These are phyloP conservation scores for Suhomyces atakaporum DNA, from an alignment of 1,139 yeast species.

Conservation along the genomic window DNA sequence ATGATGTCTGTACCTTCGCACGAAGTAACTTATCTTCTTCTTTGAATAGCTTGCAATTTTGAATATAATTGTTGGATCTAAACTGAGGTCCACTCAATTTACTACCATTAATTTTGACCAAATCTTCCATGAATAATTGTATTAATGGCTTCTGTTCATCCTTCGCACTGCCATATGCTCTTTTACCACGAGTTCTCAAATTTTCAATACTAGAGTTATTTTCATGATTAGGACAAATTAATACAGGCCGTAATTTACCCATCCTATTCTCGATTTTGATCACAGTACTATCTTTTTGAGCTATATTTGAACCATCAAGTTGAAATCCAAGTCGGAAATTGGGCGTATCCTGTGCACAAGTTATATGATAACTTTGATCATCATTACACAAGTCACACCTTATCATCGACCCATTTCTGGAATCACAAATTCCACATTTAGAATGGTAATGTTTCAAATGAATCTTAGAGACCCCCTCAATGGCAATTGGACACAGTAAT, in stretches of 20 bases:
- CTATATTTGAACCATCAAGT: conserved; percentile 22
- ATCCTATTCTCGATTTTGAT: conserved; percentile 29
- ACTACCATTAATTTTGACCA: conserved; percentile 23
- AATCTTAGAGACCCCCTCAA: conserved; percentile 34
- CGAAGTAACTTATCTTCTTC: conserved; percentile 14
- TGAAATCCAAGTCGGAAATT: conserved; percentile 50
- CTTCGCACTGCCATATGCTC: conserved; percentile 25
- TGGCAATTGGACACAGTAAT: conserved; percentile 22
- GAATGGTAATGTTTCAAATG: conserved; percentile 26
- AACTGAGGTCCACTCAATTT: conserved; percentile 36
- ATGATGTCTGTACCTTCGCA: conserved; percentile 15
- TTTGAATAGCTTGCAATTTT: conserved; percentile 21
- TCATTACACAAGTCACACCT: conserved; percentile 32
- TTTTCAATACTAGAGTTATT: conserved; percentile 16
- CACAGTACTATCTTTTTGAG: conserved; percentile 21
- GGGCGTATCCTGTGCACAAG: conserved; percentile 62
- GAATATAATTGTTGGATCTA: conserved; percentile 33
- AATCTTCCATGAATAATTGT: conserved; percentile 45
- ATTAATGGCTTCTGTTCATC: conserved; percentile 40
- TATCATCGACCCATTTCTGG: conserved; percentile 33
- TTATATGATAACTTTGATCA: conserved; percentile 50
- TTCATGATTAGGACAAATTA: conserved; percentile 46
- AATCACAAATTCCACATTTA: conserved; percentile 32
- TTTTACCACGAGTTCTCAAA: conserved; percentile 38
- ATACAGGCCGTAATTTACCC: conserved; percentile 47